phyloP scores from a whole-genome alignment of 305 asterid genomes.

The Fraxinus albicans region DNA sequence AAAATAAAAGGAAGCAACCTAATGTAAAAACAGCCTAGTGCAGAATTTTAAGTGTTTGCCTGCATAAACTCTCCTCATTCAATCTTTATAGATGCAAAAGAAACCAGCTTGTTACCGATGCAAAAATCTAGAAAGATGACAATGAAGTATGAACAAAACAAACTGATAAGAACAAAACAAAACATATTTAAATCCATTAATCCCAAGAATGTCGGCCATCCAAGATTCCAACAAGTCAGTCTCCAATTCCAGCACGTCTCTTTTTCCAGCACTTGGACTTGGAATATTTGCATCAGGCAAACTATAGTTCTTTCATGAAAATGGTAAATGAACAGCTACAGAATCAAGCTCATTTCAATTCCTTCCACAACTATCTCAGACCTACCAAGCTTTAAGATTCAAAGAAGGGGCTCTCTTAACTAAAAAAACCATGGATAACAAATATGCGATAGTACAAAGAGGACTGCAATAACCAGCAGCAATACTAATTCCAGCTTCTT shows the following conservation, averaged over 20 bases:
- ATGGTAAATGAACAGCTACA: not conserved
- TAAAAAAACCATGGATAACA: slow-evolving; percentile 3
- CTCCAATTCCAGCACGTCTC: no score
- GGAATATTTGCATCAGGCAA: no score
- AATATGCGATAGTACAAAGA: not conserved
- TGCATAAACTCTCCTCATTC: not conserved
- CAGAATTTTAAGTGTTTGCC: not conserved
- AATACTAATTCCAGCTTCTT: no score
- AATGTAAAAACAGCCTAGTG: not conserved
- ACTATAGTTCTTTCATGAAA: not conserved
- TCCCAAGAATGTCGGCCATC: no score
- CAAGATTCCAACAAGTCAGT: no score
- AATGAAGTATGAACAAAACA: no score
- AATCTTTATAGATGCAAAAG: not conserved
- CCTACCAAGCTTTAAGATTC: not conserved
- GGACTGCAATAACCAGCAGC: no score
- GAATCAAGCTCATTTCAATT: not conserved
- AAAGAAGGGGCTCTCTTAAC: not conserved
- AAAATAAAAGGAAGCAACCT: not conserved
- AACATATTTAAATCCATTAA: no score
- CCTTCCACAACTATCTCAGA: not conserved
- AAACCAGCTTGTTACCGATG: no score
- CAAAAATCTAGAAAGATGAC: no score
- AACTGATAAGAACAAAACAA: no score
- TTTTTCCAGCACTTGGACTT: no score